These are phyloP conservation scores for Saccharomyces hybrid DNA, from an alignment of 1,139 yeast genomes.

Conservation along the genomic window DNA sequence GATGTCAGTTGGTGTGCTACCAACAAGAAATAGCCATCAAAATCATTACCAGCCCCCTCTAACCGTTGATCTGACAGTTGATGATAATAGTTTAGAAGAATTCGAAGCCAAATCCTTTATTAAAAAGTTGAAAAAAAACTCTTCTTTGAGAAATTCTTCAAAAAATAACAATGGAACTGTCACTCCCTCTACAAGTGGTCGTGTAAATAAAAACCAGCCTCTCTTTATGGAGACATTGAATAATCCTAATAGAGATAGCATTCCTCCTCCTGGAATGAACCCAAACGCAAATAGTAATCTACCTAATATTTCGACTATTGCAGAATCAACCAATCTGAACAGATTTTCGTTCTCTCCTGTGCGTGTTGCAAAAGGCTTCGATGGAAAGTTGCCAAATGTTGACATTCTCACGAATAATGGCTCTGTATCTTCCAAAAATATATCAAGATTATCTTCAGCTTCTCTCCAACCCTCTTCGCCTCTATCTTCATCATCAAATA, in stretches of 20 bases:
- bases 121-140: conserved; percentile 15
- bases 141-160: conserved; percentile 10
- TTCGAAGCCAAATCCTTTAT: conserved; percentile 12
- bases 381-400: neutral
- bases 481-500: neutral
- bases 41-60: conserved; percentile 12
- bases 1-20: neutral
- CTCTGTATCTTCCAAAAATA: neutral
- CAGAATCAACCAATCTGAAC: conserved; percentile 11
- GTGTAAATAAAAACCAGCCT: neutral
- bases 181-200: neutral
- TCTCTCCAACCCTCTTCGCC: neutral
- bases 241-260: neutral
- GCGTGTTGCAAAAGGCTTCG: neutral
- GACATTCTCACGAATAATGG: neutral
- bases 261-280: neutral
- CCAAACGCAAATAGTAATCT: neutral
- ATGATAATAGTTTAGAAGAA: conserved; percentile 8
- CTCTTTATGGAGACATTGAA: neutral
- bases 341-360: conserved; percentile 2
- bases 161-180: conserved; percentile 1
- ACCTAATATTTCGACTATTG: conserved; percentile 6
- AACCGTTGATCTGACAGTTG: conserved; percentile 22
- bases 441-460: neutral
- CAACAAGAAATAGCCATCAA: conserved; percentile 1